Evolutionary conservation across 2,329 filamentous ascomycete species (phyloP).

Genomic region (Sphaerulina populicola): DNA sequence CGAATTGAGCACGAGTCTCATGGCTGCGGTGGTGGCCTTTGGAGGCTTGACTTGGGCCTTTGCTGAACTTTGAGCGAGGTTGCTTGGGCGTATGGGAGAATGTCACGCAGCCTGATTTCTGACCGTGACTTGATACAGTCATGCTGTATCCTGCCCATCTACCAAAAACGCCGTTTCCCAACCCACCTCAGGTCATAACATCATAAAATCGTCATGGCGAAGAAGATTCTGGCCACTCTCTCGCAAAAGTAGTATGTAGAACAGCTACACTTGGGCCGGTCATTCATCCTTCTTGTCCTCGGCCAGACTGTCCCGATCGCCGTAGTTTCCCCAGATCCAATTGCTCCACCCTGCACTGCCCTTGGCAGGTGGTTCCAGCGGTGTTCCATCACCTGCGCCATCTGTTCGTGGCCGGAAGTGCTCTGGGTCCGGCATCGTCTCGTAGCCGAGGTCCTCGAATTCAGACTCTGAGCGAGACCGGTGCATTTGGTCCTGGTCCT

Average conservation of each 20-base stretch:
- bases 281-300: conserved; percentile 27
- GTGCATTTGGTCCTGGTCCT: conserved; percentile 43
- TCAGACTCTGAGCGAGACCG: conserved; percentile 81
- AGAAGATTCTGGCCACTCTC: background rate
- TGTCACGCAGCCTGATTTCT: background rate
- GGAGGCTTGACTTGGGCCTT: conserved; percentile 19
- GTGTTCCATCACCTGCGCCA: background rate
- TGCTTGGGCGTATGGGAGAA: background rate
- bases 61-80: conserved; percentile 4
- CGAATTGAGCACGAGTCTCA: conserved; percentile 5
- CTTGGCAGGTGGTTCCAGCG: conserved; percentile 8
- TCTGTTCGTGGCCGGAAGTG: conserved; percentile 19
- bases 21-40: conserved; percentile 15
- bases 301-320: conserved; percentile 31
- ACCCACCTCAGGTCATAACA: background rate
- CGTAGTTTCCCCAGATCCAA: conserved; percentile 34
- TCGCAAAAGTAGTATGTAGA: background rate
- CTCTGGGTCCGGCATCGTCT: conserved; percentile 33
- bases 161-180: background rate
- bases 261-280: background rate
- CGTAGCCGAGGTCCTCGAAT: conserved; percentile 54
- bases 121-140: background rate
- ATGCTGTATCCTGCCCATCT: background rate
- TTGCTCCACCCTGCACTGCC: conserved; percentile 29
- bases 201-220: background rate